Evolutionary conservation across 768 basidiomycete genomes (phyloP), one percentile per base, ranked within the genome.

Genomic region (Lactarius hengduanensis): DNA sequence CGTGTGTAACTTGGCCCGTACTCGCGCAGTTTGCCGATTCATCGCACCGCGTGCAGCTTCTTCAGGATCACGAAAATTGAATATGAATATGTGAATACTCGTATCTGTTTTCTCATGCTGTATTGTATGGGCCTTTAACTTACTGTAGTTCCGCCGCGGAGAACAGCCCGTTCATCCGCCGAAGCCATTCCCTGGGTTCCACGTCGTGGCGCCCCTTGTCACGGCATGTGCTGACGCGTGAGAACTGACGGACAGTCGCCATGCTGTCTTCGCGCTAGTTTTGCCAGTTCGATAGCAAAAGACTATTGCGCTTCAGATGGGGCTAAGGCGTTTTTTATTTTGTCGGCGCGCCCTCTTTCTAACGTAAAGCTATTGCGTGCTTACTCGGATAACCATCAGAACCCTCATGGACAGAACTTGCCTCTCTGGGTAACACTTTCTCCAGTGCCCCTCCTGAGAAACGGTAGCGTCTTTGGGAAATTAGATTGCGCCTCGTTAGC

Each of bases 321-420:
- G 54, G 66, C 62, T 67, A 67, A 62, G 60, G 66, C 66, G 66
- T 32, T 53, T 68, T 68, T 57, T 53, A 47, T 28, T 54, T 22
- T 57, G 40, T 63, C 34, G 60, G 57, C 61, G 63, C 60, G 38
- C 61, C 56, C 60, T 61, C 50, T 67, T 16, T 57, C 28, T 70
- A 50, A 70, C 68, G 70, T 70, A 69, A 70, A 54, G 38, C 22
- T 57, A 40, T 26, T 60, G 30, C 36, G 55, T 69, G 60, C 30
- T 60, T 50, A 28, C 41, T 64, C 54, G 67, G 57, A 69, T 55
- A 63, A 62, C 68, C 64, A 70, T 70, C 70, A 70, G 70, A 70
- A 70, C 62, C 53, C 68, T 26, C 59, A 45, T 61, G 57, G 56
- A 57, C 63, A 61, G 66, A 68, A 62, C 59, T 41, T 38, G 34